Evolutionary conservation across 116 monocot species (phyloP).

Genomic region (Papilionanthe hybrid): DNA sequence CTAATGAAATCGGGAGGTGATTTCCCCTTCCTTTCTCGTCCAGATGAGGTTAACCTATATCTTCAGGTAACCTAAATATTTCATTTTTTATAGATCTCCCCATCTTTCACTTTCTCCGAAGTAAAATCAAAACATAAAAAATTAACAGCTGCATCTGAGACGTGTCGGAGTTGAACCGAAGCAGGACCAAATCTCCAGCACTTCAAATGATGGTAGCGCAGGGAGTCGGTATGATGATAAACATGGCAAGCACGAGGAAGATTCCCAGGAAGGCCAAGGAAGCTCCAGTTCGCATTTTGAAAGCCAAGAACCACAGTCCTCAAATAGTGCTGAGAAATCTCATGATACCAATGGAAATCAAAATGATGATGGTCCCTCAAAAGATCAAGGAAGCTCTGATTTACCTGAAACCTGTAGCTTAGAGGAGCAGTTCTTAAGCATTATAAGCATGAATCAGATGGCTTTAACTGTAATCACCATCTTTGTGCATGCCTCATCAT

Average conservation of each 20-base stretch:
- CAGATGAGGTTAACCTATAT: conserved; percentile 93
- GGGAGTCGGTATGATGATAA: conserved; percentile 35
- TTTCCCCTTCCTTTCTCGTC: conserved; percentile 92
- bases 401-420: conserved; percentile 12
- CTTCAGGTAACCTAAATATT: conserved; percentile 69
- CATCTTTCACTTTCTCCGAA: background rate
- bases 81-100: background rate
- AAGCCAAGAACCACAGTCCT: conserved; percentile 13
- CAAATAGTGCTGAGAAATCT: conserved; percentile 31
- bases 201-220: conserved; percentile 28
- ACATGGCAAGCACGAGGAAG: conserved; percentile 18
- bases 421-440: conserved; percentile 22
- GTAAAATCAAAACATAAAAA: no score
- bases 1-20: conserved; percentile 82
- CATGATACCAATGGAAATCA: conserved; percentile 14
- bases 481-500: conserved; percentile 12
- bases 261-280: conserved; percentile 17
- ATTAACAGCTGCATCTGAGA: conserved; percentile 77
- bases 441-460: conserved; percentile 8
- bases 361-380: conserved; percentile 2
- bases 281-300: conserved; percentile 13
- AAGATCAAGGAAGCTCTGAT: conserved; percentile 6
- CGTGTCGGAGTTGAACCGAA: conserved; percentile 73
- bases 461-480: background rate
- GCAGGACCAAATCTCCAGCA: conserved; percentile 25